Evolutionary conservation across 2,329 filamentous ascomycete species (phyloP), one percentile per base, ranked within the genome.

Genomic region (Knufia fluminis): DNA sequence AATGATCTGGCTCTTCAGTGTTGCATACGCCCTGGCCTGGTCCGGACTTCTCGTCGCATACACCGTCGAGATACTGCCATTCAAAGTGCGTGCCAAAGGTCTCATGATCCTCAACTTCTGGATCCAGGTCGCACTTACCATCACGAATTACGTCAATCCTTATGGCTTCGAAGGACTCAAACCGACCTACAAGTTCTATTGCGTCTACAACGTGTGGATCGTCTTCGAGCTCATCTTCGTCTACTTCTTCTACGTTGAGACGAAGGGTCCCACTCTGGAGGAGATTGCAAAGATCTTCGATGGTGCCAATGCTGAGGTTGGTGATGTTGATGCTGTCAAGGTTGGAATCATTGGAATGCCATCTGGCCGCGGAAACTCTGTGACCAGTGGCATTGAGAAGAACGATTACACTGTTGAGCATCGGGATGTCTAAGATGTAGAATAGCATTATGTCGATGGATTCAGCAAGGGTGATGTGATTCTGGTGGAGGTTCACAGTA

Each of bases 11-110:
- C 46, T 65, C 40, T 59, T 64, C 58, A 59, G 56, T 36, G 53
- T 59, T 28, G 52, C 63, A 49, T 66, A 62, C 52, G 55, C 62
- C 52, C 56, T 65, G 10, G 62, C 58, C 23, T 63, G 59, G 44
- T 53, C 59, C 40, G 57, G 59, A n/a, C 50, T 64, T 14, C 57
- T 60, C 26, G 53, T 62, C 40, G 54, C 60, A 1, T 64, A 65
- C 45, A 57, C 59, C 2, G 58, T 59, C 19, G 62, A 64, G 53
- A 64, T 61, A 16, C 61, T 62, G 12, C 68, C 67, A 0, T 70
- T 61, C 52, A 59, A 61, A 16, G 57, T 68, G 10, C 66, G 68
- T 6, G 59, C 64, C 20, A 62, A 63, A 49, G 67, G 65, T 4
- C 43, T 54, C 16, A 45, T 48, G 14, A 20, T 52, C 12, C 45